Evolutionary conservation across 1,284 basidiomycete species (phyloP), one percentile per base, ranked within the genome.

Genomic region (Apiotrichum veenhuisii): DNA sequence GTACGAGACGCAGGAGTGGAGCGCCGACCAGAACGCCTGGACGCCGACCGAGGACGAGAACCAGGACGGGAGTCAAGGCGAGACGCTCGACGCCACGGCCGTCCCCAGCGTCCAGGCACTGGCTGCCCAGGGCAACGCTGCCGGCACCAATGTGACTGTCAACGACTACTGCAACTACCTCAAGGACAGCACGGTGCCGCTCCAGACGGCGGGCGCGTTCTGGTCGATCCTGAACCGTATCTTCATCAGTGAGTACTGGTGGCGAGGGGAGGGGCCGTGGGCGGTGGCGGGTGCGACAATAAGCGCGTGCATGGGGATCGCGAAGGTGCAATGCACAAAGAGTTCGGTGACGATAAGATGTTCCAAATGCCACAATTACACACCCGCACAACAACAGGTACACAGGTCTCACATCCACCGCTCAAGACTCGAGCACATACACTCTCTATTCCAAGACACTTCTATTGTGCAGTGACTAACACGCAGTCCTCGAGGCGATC

Each of bases 141-240:
- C 44, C 15, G 26, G 27, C 14, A 11, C 36, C 11, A 42, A 47
- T 20, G 17, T 36, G 20, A 43, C 50, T 7, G 23, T 42, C 53
- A 36, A 54, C 27, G 26, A 38, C 46, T 54, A 30, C 38, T 84
- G 84, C 64, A 86, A 89, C 66, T 91, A 91, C 71, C 84, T 90
- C 69, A 81, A 83, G 84, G 89, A 74, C 62, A 80, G 58, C 7
- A 64, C 88, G 2, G 87, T 93, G 5, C 89, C 90, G 0, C 88
- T 90, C 69, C 89, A 94, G 75, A 80, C 88, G 46, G 90, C 87
- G 3, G 90, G 91, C 18, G 84, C 83, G 1, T 91, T 92, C 75
- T 93, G 89, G 87, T 86, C 88, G 1, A 85, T 92, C 49, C 79
- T 92, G 52, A 87, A 89, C 70, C 82, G 89, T 22, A 76, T 93